These are phyloP conservation scores for Neurospora tetraspora DNA, from an alignment of 495 filamentous ascomycete species.

Conservation along the genomic window DNA sequence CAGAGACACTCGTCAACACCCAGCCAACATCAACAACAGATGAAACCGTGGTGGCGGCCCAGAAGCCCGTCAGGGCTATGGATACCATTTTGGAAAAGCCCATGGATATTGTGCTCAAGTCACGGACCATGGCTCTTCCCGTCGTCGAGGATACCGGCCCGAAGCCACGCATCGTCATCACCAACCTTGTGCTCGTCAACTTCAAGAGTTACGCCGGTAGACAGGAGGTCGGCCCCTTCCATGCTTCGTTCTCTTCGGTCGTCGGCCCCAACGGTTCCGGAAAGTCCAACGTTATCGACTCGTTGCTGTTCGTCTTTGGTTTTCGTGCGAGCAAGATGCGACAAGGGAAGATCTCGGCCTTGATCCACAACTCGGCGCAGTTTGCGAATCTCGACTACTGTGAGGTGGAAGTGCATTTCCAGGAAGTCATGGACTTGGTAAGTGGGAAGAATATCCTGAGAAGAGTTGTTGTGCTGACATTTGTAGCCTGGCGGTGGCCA, in stretches of 20 bases:
- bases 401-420: conserved; percentile 92
- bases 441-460: background rate
- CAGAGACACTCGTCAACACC: background rate
- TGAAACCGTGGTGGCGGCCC: conserved; percentile 30
- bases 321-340: conserved; percentile 99
- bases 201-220: conserved; percentile 98
- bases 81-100: conserved; percentile 73
- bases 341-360: conserved; percentile 93
- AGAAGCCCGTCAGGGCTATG: conserved; percentile 62
- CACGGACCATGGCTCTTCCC: conserved; percentile 58
- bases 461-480: background rate
- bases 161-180: conserved; percentile 81
- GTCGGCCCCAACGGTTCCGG: conserved; percentile 97
- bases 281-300: conserved; percentile 98
- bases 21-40: conserved; percentile 13
- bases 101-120: conserved; percentile 91
- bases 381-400: conserved; percentile 78
- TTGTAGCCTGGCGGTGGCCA: conserved; percentile 51
- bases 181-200: conserved; percentile 78
- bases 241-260: conserved; percentile 96
- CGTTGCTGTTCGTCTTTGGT: conserved; percentile 92
- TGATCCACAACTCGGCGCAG: conserved; percentile 92
- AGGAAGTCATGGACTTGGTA: conserved; percentile 75
- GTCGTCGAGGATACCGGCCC: conserved; percentile 60
- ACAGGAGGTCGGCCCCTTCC: conserved; percentile 94